Percentiles rank a stretch among this genome's conserved stretches.
Conservation (phyloP, 371 early-diverging fungal genomes). For the Mortierella sp. region DNA sequence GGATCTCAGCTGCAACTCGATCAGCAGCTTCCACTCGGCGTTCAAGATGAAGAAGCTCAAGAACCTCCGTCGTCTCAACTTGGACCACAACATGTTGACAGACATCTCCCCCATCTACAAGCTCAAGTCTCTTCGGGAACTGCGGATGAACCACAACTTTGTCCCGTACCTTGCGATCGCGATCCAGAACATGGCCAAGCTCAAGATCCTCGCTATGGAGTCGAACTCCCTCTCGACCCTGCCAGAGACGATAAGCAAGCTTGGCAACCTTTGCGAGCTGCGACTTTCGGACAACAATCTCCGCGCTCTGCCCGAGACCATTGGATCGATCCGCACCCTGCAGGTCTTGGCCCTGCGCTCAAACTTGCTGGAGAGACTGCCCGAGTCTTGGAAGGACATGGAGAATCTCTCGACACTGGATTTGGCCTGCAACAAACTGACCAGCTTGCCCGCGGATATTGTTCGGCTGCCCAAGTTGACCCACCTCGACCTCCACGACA, state of each 20-base stretch:
- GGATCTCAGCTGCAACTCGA: conserved; percentile 64
- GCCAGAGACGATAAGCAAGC: conserved; percentile 59
- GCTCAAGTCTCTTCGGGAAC: conserved; percentile 64
- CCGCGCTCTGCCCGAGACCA: conserved; percentile 60
- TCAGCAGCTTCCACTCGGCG: conserved; percentile 58
- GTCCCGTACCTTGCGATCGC: conserved; percentile 52
- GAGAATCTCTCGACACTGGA: conserved; percentile 61
- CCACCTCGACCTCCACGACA: conserved; percentile 72
- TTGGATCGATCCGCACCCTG: conserved; percentile 61
- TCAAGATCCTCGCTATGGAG: conserved; percentile 63
- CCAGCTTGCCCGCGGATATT: conserved; percentile 52
- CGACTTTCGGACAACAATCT: conserved; percentile 55
- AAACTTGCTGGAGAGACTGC: conserved; percentile 64
- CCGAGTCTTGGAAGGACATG: conserved; percentile 62
- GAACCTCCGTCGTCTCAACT: conserved; percentile 55
- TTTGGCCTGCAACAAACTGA: conserved; percentile 58
- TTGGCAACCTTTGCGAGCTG: conserved; percentile 58
- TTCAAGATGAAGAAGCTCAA: conserved; percentile 59
- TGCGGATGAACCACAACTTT: conserved; percentile 56
- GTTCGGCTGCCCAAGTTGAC: conserved; percentile 63
- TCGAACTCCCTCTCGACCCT: conserved; percentile 63
- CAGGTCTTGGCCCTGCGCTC: conserved; percentile 62
- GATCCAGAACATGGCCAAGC: conserved; percentile 63
- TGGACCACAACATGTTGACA: conserved; percentile 60
- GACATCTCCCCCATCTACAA: conserved; percentile 63